Percentiles rank a stretch among this genome's conserved stretches.
Evolutionary conservation across 2,329 filamentous ascomycete species (phyloP).

Genomic region (Fusarium protoensiforme): DNA sequence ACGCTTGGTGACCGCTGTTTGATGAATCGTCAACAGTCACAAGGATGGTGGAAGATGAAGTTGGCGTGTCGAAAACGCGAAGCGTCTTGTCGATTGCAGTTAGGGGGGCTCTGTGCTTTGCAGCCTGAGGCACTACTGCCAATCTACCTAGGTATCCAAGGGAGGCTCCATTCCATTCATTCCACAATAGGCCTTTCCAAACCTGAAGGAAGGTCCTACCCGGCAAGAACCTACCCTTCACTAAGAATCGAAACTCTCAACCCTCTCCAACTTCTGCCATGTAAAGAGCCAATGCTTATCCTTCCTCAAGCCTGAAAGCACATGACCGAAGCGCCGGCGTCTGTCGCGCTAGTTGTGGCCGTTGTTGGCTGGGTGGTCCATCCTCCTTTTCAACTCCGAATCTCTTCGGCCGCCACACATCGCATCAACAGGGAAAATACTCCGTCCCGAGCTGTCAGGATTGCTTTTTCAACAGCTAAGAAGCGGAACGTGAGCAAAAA

Average conservation of each 20-base stretch:
- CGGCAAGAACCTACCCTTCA: neutral
- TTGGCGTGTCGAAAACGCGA: neutral
- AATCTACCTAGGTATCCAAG: neutral
- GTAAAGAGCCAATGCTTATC: neutral
- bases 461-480: neutral
- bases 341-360: slow-evolving; percentile 29
- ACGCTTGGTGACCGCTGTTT: slow-evolving; percentile 5
- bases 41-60: slow-evolving; percentile 20
- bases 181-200: neutral
- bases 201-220: neutral
- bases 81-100: slow-evolving; percentile 9
- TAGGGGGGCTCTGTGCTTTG: slow-evolving; percentile 4
- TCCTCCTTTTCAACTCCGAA: neutral
- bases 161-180: neutral
- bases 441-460: neutral
- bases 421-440: neutral
- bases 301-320: neutral
- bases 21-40: slow-evolving; percentile 20
- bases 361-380: neutral
- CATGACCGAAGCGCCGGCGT: slow-evolving; percentile 31
- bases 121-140: slow-evolving; percentile 18
- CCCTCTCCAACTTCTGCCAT: neutral
- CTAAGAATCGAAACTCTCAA: neutral
- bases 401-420: neutral
- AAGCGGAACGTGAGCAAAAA: neutral